Base-by-base conservation (phyloP, 2,329 filamentous ascomycete species). In the Pseudocercospora macadamiae region DNA sequence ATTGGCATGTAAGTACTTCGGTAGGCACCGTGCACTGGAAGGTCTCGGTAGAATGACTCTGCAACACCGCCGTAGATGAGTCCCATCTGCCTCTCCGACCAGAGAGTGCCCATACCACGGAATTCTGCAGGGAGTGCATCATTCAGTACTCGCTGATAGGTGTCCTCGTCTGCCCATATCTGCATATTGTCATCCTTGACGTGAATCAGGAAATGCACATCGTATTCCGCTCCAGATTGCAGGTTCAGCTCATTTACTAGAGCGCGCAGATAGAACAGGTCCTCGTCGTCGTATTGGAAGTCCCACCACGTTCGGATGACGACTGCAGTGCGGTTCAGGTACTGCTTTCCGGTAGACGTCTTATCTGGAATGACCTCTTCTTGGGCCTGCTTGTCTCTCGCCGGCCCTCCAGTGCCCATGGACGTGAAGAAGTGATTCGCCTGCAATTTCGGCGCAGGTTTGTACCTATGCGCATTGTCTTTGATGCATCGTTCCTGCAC, bases 1-100 rank as follows among this genome's bases (percentile, higher is more conserved):
- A 97, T 87, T 0, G 93, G 91, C 91, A 97, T 96, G 68, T 92
- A 91, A 8, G 95, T 85, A 55, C 91, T 93, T 53, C 89, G 83
- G 74, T 83, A 83, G 1, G 76, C 80, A 25, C 89, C 89, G 51
- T 90, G 87, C 2, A 89, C 86, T 49, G 89, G 87, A 25, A 90
- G 80, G 53, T 85, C 82, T 12, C 77, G 80, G 63, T 83, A 82
- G 64, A 75, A 75, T 32, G 73, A 76, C 36, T 82, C 79, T 36
- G 82, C 78, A 0, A 82, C 60, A 9, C 79, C 80, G 23, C 78
- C 78, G 49, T 82, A 82, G 55, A 82, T 76, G 12, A 82, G 71
- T n/a, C 84, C 84, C 60, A 82, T 82, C 67, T 82, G 80, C 4
- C 77, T 69, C 67, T 82, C 80, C 2, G 77, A 77, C 80, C 80